Evolutionary conservation across 345 rosid genomes (phyloP), one percentile per base, ranked within the genome.

Genomic region (Populus euphratica): DNA sequence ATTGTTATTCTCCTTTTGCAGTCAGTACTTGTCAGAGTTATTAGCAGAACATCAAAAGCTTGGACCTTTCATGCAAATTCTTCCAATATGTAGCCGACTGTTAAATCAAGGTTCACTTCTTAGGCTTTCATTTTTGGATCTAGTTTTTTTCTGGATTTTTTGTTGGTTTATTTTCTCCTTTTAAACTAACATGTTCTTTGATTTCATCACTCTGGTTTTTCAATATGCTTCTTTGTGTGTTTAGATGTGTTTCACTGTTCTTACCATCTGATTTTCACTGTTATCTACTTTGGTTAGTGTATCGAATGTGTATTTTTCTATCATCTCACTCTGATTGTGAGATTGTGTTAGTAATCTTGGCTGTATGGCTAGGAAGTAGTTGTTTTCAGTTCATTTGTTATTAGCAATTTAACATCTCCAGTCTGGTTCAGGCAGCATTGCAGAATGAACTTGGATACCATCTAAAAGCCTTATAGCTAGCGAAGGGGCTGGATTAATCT

Each of bases 41-140:
- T 74, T 93, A 70, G 96, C 95, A 25, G 99, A 96, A 86, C 97
- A 90, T 87, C 97, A 92, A 75, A 96, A 96, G 97, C 90, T 96
- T 80, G 94, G 93, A 77, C 99, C 99, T 82, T 96, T 96, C 88
- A 85, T 89, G 86, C 97, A 90, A 82, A 92, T 96, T 74, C 94
- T 96, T 65, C 99, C 98, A 56, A 88, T 88, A 77, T 93, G 99
- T 80, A 90, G 93, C 91, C 90, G 99, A 39, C 91, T 96, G 77
- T 76, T 96, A 77, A 91, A 91, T 87, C 99, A 96, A 92, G 99
- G 99, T 93, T 21, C 82, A 56, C 41, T 52, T 68, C 67, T 78
- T 73, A 62, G 6, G 81, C 44, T 62, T 75, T 81, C 63, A 38
- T 80, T 71, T 70, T 80, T 91, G 93, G 96, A 92, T 96, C 95